Percentiles rank a stretch among this genome's conserved stretches.
These are phyloP conservation scores for Fusarium drepaniforme DNA, from an alignment of 2,329 filamentous ascomycete genomes.

Conservation along the genomic window DNA sequence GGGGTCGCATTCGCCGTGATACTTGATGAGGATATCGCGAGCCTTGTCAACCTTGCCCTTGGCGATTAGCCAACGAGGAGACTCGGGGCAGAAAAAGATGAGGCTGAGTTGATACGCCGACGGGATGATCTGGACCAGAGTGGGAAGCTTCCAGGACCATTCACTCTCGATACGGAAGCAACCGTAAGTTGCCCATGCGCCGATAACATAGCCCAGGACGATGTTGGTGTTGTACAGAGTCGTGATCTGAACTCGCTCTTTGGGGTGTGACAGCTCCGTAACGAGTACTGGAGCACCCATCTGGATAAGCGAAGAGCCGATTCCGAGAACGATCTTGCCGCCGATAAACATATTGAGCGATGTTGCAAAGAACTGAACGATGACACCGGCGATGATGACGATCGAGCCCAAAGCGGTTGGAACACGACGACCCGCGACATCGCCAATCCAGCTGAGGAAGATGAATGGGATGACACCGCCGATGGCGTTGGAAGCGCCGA, in stretches of 20 bases:
- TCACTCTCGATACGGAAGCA: constrained; percentile 34
- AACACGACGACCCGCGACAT: constrained; percentile 49
- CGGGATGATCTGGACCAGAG: constrained; percentile 63
- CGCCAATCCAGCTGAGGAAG: constrained; percentile 51
- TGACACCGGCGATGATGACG: constrained; percentile 53
- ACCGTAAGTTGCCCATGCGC: constrained; percentile 42
- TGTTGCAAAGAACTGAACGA: constrained; percentile 52
- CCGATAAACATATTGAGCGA: constrained; percentile 54
- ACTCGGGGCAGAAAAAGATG: constrained; percentile 68
- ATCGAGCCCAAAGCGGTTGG: constrained; percentile 53
- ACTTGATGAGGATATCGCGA: constrained; percentile 62
- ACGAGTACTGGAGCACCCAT: constrained; percentile 58
- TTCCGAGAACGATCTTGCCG: constrained; percentile 53
- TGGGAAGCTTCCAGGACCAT: constrained; percentile 51
- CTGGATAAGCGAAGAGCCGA: constrained; percentile 53
- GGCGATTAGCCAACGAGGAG: constrained; percentile 68
- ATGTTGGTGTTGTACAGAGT: constrained; percentile 40
- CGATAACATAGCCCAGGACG: constrained; percentile 36
- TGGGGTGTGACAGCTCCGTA: constrained; percentile 56
- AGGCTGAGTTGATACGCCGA: constrained; percentile 56
- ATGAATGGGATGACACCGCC: constrained; percentile 54
- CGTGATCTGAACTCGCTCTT: constrained; percentile 44
- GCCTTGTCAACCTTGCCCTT: constrained; percentile 64
- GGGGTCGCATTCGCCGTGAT: constrained; percentile 61
- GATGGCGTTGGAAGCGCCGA: constrained; percentile 54